These are phyloP conservation scores for Discostella stelligera DNA, from an alignment of 352 stramenopile genomes.

Conservation along the genomic window DNA sequence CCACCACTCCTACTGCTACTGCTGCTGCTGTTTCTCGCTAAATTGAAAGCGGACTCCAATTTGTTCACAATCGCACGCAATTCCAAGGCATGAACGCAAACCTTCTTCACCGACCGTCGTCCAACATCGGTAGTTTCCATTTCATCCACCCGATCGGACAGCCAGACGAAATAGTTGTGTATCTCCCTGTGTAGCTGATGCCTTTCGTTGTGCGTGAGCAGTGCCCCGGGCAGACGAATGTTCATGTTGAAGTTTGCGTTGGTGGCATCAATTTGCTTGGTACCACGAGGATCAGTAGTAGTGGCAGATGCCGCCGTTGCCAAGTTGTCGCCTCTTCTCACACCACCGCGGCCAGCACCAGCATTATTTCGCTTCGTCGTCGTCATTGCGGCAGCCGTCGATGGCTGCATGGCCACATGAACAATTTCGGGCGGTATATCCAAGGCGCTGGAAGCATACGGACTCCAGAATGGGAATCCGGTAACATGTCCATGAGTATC, in stretches of 20 bases:
- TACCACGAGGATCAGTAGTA: neutral
- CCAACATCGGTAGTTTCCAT: conserved; percentile 2
- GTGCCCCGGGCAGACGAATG: neutral
- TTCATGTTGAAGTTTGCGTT: neutral
- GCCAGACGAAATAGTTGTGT: conserved; percentile 30
- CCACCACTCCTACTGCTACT: neutral
- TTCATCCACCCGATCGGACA: conserved; percentile 6
- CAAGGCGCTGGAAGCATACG: neutral
- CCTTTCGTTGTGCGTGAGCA: conserved; percentile 11
- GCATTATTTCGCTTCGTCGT: neutral
- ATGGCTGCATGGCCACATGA: neutral
- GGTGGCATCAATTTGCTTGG: neutral
- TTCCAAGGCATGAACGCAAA: neutral
- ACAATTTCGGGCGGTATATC: conserved; percentile 15
- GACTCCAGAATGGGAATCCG: conserved; percentile 26
- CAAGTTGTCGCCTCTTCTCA: neutral
- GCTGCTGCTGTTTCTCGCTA: neutral
- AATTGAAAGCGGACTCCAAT: conserved; percentile 21
- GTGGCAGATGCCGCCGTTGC: neutral
- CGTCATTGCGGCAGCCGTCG: neutral
- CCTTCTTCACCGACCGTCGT: conserved; percentile 9
- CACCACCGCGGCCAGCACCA: neutral
- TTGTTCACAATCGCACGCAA: conserved; percentile 3
- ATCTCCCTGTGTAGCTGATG: conserved; percentile 27
- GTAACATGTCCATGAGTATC: conserved; percentile 6